phyloP scores from a whole-genome alignment of 1,284 basidiomycete species.

The Boletus chippewaensis region DNA sequence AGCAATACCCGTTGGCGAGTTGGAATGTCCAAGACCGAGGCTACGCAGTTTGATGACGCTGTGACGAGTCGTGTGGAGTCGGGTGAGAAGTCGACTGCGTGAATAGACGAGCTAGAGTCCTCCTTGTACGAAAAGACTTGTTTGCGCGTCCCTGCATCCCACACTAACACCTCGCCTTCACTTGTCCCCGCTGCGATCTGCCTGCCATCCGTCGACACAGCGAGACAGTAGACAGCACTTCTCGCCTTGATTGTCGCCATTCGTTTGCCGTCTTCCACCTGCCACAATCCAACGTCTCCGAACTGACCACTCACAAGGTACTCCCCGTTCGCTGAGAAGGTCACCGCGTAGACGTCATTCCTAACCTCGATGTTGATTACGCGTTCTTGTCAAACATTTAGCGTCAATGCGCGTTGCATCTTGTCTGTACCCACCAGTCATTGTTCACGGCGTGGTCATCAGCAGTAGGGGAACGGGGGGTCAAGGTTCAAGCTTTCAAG shows the following conservation, averaged over 20 bases:
- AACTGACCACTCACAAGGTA: background rate
- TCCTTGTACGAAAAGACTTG: background rate
- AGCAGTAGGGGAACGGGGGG: too few species aligned
- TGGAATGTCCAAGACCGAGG: too few species aligned
- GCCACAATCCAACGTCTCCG: background rate
- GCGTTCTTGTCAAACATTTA: background rate
- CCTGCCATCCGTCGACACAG: background rate
- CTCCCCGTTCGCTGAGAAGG: background rate
- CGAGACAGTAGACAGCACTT: background rate
- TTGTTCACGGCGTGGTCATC: too few species aligned
- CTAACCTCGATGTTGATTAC: background rate
- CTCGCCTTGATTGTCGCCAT: too few species aligned
- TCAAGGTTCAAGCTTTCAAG: too few species aligned
- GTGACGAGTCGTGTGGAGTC: too few species aligned
- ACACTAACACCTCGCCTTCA: too few species aligned
- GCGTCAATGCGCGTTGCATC: background rate
- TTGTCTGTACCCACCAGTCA: too few species aligned
- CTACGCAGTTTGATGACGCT: too few species aligned
- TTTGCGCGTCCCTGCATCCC: too few species aligned
- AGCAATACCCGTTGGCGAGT: too few species aligned
- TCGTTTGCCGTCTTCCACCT: background rate
- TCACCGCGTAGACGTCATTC: background rate
- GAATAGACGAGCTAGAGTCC: background rate
- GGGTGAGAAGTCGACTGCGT: too few species aligned
- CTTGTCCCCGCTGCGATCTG: background rate